Base-by-base conservation (phyloP, 495 filamentous ascomycete species). In the Neurospora sp. region DNA sequence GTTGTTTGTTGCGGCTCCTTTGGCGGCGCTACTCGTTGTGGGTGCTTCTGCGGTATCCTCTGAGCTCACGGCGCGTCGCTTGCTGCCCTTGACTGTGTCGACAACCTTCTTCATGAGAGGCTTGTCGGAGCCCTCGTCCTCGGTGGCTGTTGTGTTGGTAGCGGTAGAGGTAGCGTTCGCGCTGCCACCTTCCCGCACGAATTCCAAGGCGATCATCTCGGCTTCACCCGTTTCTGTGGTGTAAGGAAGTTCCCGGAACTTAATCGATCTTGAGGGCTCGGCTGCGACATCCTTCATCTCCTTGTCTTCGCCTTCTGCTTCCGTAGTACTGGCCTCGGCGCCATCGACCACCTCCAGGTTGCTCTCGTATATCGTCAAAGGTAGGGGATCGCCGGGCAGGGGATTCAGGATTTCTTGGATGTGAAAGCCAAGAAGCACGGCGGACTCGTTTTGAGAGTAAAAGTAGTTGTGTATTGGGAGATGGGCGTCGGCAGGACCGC, bases 161-260 rank as follows among this genome's bases (percentile, higher is more conserved):
- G 27, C 27, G 3, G 75, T 73, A 3, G 89, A 88, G 16, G 90
- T 87, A 18, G 95, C 96, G 76, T 93, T 94, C 1, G 90, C 91
- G 22, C 53, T 61, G 37, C 90, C 93, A 35, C 90, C 91, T 68
- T 90, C 88, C 1, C 94, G 94, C 39, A 99, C 91, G 73, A 93
- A 95, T 76, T 98, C 93, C 75, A 99, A 90, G 45, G 90, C 89
- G 76, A 99, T 98, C 94, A 98, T 98, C 83, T 99, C 96, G 8
- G 96, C 92, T 80, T 98, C 94, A 18, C 92, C 93, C 0, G 94
- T 98, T 80, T 99, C 96, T 20, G 98, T 89, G 0, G 90, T 88
- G 79, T 95, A 98, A 20, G 91, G 90, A 39, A 98, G 80, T 78
- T 95, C 92, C 35, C 91, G 87, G 83, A 98, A 98, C 73, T 88